phyloP scores from a whole-genome alignment of 176 grass and related monocot species.

The Elymus sibiricus region DNA sequence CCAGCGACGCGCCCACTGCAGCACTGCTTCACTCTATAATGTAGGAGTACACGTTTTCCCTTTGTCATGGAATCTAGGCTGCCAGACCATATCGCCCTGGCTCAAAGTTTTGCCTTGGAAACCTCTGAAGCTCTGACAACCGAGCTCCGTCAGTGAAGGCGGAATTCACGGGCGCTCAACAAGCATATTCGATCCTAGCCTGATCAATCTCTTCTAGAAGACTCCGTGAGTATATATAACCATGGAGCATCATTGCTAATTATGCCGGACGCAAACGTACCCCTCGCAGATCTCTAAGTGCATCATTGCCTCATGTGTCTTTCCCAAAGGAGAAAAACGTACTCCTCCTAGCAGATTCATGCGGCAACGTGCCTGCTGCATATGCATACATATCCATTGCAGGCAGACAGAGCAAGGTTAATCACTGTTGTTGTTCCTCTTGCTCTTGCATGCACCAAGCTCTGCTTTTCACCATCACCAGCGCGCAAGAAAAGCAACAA shows the following conservation, averaged over 20 bases:
- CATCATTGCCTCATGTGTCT: constrained; percentile 34
- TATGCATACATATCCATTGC: too few relatives aligned
- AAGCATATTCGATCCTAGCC: too few relatives aligned
- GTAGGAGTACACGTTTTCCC: not conserved
- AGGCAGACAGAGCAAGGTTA: too few relatives aligned
- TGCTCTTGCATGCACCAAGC: not conserved
- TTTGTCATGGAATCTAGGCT: not conserved
- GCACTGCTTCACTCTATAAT: not conserved
- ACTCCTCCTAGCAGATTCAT: not conserved
- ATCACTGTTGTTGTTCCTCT: not conserved
- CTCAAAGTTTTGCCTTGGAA: not conserved
- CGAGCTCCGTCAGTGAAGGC: not conserved
- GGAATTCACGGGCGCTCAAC: not conserved
- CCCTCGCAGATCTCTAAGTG: not conserved
- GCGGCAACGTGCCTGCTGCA: not conserved
- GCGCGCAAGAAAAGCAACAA: constrained; percentile 27
- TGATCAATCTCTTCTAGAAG: too few relatives aligned
- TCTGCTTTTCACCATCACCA: constrained; percentile 38
- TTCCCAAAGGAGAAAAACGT: constrained; percentile 17
- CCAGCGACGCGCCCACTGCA: not conserved
- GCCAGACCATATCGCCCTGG: not conserved
- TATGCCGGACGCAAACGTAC: constrained; percentile 11
- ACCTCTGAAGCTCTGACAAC: not conserved
- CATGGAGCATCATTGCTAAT: constrained; percentile 23
- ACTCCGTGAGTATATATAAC: not conserved